Conservation (phyloP, 148 eudicot species). For the Oxyria digyna region DNA sequence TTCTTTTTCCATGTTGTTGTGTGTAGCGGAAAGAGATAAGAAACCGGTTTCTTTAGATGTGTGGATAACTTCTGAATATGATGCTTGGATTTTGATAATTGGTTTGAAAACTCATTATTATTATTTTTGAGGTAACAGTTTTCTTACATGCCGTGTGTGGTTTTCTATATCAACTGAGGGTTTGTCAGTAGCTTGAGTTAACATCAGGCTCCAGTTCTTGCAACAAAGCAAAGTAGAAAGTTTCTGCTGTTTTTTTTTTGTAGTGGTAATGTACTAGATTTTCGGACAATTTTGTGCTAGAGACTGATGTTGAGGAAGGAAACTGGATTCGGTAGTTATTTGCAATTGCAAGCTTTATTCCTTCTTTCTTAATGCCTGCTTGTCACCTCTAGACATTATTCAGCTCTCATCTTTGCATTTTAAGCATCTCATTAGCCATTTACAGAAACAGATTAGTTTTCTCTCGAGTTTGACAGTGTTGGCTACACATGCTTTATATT, state of each 20-base stretch:
- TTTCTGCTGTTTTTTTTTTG: background rate
- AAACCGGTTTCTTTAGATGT: too few species aligned
- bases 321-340: background rate
- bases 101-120: background rate
- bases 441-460: background rate
- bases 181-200: background rate
- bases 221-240: background rate
- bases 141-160: too few species aligned
- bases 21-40: background rate
- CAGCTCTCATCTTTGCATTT: background rate
- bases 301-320: background rate
- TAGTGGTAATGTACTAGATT: background rate
- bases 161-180: too few species aligned
- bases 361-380: background rate
- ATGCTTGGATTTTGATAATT: too few species aligned
- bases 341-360: background rate
- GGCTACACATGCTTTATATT: background rate
- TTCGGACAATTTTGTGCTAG: background rate
- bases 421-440: background rate
- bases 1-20: background rate
- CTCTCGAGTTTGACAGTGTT: background rate
- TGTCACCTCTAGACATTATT: background rate
- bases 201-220: background rate
- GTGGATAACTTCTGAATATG: background rate
- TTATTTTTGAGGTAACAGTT: too few species aligned